Base-by-base conservation (phyloP, 805 yeast species). In the Monosporozyma unispora region DNA sequence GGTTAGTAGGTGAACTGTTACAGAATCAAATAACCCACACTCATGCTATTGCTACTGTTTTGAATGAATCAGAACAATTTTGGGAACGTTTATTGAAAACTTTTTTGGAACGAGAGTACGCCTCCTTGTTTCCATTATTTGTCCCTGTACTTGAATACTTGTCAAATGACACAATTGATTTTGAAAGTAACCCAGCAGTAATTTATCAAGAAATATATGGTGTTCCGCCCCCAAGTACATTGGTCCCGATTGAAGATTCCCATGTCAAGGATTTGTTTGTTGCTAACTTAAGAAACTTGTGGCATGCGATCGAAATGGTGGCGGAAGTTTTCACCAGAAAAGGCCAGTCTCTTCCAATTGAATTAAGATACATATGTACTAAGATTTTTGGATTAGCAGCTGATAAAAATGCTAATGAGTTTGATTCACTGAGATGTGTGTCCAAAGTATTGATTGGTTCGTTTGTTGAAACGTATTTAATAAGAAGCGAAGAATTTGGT, bases 181-280 rank as follows among this genome's bases (percentile, higher is more conserved):
- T 88, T 54, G 96, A 90, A 60, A 80, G 90, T 49, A 87, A 89
- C 62, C 98, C 98, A 2, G n/a, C n/a, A 62, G 77, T 2, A 66
- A 82, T 86, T 25, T 77, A 77, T 60, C 58, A 63, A 27, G 59
- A 56, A 2, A 53, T 81, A n/a, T 68, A 58, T 64, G 71, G 61
- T 67, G 45, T 60, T 38, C 63, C 72, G 50, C 58, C 70, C 2
- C 64, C 71, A 19, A 61, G 75, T 3, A 61, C 80, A 4, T 81
- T 85, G 0, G 83, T 79, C 48, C 96, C 98, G 1, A 87, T 91
- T 53, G 84, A 83, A 54, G 90, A 87, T 55, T 77, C 81, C 1
- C 81, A 76, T n/a, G 88, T 91, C 0, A 77, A 93, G 31, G 66
- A 69, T 0, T 73, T 74, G 41, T 93, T 87, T 63, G 82, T 93